Percentiles rank a stretch among this genome's conserved stretches.
Conservation (phyloP, 371 early-diverging fungal genomes). For the Phascolomyces articulosus region DNA sequence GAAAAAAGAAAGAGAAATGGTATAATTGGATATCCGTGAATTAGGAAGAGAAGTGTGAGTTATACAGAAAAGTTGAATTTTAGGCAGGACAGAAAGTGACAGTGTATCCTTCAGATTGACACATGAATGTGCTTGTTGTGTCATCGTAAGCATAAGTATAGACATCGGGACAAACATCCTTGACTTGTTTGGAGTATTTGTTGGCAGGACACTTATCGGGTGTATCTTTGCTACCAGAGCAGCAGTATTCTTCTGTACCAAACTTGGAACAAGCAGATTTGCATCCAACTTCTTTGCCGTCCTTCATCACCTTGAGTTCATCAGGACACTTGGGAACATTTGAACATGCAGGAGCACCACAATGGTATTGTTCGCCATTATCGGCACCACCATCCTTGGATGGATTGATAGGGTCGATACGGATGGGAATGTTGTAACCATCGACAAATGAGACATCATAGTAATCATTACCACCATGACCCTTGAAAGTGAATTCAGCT, state of each 20-base stretch:
- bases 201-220: constrained; percentile 30
- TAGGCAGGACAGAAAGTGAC: constrained; percentile 40
- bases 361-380: constrained; percentile 18
- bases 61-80: too few relatives aligned
- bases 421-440: constrained; percentile 43
- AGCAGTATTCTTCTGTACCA: constrained; percentile 34
- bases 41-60: too few relatives aligned
- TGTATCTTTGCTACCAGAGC: constrained; percentile 30
- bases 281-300: constrained; percentile 35
- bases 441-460: constrained; percentile 51
- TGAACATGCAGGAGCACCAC: constrained; percentile 29
- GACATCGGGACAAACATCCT: constrained; percentile 36
- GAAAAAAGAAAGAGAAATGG: not conserved
- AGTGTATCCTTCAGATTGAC: constrained; percentile 36
- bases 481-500: constrained; percentile 35
- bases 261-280: constrained; percentile 38
- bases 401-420: constrained; percentile 25
- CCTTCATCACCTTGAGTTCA: constrained; percentile 27
- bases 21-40: not conserved
- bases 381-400: constrained; percentile 11
- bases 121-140: constrained; percentile 40
- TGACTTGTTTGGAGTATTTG: constrained; percentile 27
- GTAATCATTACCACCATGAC: constrained; percentile 22
- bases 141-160: constrained; percentile 60
- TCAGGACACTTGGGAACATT: constrained; percentile 33